Conservation (phyloP, 1,284 basidiomycete genomes). For the Apiotrichum akiyoshidainum region DNA sequence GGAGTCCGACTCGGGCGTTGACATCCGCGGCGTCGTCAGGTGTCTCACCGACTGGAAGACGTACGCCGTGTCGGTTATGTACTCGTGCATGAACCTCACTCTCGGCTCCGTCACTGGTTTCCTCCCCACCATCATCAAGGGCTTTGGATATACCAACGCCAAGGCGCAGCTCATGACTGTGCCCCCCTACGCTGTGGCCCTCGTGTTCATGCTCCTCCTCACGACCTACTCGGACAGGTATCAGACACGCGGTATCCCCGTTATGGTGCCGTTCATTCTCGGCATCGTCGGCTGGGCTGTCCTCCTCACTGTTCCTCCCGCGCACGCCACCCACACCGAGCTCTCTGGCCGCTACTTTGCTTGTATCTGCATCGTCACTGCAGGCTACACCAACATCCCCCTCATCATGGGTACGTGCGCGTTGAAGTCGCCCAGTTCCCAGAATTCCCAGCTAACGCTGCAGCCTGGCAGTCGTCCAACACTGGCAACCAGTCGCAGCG, state of each 20-base stretch:
- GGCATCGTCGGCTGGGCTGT: constrained; percentile 51
- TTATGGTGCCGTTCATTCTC: constrained; percentile 46
- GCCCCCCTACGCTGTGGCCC: constrained; percentile 73
- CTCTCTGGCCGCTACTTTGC: constrained; percentile 50
- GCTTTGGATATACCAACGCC: constrained; percentile 51
- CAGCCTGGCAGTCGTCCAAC: constrained; percentile 13
- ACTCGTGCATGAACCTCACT: constrained; percentile 70
- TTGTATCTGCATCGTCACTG: constrained; percentile 48
- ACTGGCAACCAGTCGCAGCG: constrained; percentile 43
- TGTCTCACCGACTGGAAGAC: constrained; percentile 63
- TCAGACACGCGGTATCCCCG: constrained; percentile 60
- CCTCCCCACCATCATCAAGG: constrained; percentile 72
- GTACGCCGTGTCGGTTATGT: constrained; percentile 56
- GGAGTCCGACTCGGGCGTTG: constrained; percentile 54
- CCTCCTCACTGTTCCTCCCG: constrained; percentile 44
- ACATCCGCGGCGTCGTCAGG: constrained; percentile 56
- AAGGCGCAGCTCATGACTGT: constrained; percentile 64
- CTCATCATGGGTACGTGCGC: constrained; percentile 30
- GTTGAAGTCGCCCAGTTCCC: constrained; percentile 4
- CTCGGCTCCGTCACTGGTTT: constrained; percentile 77
- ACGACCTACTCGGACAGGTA: constrained; percentile 67
- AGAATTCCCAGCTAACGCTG: background rate
- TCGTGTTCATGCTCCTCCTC: constrained; percentile 62
- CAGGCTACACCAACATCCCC: constrained; percentile 48
- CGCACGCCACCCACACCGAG: constrained; percentile 25